These are phyloP conservation scores for Lachancea cidri DNA, from an alignment of 805 yeast species.

Conservation along the genomic window DNA sequence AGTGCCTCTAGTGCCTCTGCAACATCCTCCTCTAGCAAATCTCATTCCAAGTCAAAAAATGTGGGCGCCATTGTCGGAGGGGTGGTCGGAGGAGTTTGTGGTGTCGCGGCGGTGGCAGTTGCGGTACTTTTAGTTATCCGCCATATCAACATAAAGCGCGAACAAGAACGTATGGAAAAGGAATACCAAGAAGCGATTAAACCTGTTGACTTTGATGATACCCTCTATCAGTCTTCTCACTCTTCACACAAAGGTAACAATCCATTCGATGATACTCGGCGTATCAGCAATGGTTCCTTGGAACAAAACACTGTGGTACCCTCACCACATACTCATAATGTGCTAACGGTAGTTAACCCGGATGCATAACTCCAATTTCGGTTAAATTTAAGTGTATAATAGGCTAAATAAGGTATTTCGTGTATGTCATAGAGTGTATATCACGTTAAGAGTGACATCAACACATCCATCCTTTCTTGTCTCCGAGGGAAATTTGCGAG, in stretches of 20 bases:
- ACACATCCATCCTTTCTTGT: conserved; percentile 1
- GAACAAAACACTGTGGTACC: conserved; percentile 70
- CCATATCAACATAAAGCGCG: conserved; percentile 33
- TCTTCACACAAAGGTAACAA: conserved; percentile 34
- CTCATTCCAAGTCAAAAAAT: conserved; percentile 16
- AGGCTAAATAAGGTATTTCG: not conserved
- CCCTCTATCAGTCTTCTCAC: conserved; percentile 19
- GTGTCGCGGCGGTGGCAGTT: conserved; percentile 39
- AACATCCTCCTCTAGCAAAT: conserved; percentile 8
- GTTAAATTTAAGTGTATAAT: conserved; percentile 2
- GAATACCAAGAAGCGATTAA: conserved; percentile 55
- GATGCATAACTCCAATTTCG: conserved; percentile 40
- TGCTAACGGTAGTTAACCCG: conserved; percentile 84
- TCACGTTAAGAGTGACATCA: conserved; percentile 4
- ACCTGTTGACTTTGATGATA: conserved; percentile 35
- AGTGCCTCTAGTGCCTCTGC: conserved; percentile 16
- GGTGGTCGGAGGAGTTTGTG: conserved; percentile 52
- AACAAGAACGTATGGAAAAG: conserved; percentile 48
- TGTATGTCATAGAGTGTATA: not conserved
- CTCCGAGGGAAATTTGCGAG: conserved; percentile 3
- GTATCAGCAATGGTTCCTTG: conserved; percentile 79
- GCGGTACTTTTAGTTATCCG: conserved; percentile 37
- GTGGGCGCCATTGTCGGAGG: conserved; percentile 61
- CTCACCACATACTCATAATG: conserved; percentile 58
- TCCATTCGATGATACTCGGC: conserved; percentile 74